Evolutionary conservation across 1,139 yeast species (phyloP).

Genomic region (Hemisphaericaspora subhashii): DNA sequence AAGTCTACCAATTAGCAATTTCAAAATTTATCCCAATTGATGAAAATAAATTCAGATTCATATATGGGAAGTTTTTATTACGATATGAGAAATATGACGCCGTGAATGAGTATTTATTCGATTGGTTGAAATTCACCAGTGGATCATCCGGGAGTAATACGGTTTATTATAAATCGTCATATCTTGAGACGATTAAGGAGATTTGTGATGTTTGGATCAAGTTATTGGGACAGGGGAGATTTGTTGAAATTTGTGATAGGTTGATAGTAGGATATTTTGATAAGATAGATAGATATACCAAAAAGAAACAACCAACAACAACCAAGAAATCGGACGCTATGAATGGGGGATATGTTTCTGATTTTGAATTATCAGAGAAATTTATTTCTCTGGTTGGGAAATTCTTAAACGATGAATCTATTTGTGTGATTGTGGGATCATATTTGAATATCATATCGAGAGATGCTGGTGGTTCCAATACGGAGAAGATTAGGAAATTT

Average conservation of each 20-base stretch:
- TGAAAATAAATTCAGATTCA: slow-evolving; percentile 36
- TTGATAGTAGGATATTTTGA: slow-evolving; percentile 24
- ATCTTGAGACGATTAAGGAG: slow-evolving; percentile 19
- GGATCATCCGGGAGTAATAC: slow-evolving; percentile 14
- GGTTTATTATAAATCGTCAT: slow-evolving; percentile 12
- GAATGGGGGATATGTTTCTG: no score
- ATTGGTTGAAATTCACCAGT: slow-evolving; percentile 24
- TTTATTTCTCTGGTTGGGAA: slow-evolving; percentile 16
- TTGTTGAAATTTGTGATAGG: slow-evolving; percentile 14
- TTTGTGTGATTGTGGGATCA: slow-evolving; percentile 27
- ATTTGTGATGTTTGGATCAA: slow-evolving; percentile 22
- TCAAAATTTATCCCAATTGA: slow-evolving; percentile 47
- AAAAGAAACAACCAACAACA: slow-evolving; percentile 4
- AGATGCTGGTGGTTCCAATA: no score
- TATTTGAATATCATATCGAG: no score
- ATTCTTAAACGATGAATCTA: slow-evolving; percentile 33
- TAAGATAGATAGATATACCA: slow-evolving; percentile 12
- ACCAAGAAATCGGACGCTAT: no score
- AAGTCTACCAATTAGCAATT: slow-evolving; percentile 43
- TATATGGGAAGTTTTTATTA: slow-evolving; percentile 38
- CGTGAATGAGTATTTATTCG: slow-evolving; percentile 31
- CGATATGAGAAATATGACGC: slow-evolving; percentile 19
- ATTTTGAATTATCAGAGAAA: slow-evolving; percentile 8
- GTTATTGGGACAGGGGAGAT: slow-evolving; percentile 8
- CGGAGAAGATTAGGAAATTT: slow-evolving; percentile 17